Evolutionary conservation across 371 early-diverging fungal genomes (phyloP).

Genomic region (Apophysomyces trapeziformis): DNA sequence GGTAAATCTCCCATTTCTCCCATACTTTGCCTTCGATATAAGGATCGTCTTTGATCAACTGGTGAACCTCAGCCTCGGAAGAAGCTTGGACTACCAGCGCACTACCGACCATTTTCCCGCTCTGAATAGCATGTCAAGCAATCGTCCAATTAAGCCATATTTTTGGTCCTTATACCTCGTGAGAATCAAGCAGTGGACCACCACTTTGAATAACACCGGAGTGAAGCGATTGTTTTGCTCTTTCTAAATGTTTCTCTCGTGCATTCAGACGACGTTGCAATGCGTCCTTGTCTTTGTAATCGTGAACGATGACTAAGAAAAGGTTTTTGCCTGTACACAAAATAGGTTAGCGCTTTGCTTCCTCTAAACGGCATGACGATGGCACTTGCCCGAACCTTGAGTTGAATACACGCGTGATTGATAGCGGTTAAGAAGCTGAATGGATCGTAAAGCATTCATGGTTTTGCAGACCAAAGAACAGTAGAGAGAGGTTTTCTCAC

Average conservation of each 20-base stretch:
- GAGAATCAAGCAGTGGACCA: conserved; percentile 22
- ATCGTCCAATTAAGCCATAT: neutral
- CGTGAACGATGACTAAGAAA: conserved; percentile 22
- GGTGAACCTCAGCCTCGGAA: conserved; percentile 40
- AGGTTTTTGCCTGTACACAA: conserved; percentile 13
- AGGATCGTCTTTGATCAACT: conserved; percentile 47
- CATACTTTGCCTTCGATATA: conserved; percentile 63
- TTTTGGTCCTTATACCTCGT: conserved; percentile 12
- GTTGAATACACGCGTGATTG: neutral
- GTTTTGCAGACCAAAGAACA: neutral
- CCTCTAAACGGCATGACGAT: neutral
- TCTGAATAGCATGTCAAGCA: neutral
- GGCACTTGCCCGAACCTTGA: conserved; percentile 7
- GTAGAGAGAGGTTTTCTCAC: neutral
- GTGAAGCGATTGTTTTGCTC: conserved; percentile 10
- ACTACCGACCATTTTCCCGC: conserved; percentile 57
- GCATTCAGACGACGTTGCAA: conserved; percentile 20
- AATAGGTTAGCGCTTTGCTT: no score
- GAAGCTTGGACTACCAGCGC: conserved; percentile 57
- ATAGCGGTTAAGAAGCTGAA: neutral
- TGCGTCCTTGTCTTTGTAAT: conserved; percentile 19
- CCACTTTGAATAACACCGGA: conserved; percentile 16
- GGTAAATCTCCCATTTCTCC: conserved; percentile 53
- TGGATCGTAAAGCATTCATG: conserved; percentile 5
- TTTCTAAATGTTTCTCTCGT: conserved; percentile 23